Evolutionary conservation across 345 rosid genomes (phyloP), one percentile per base, ranked within the genome.

Genomic region (Camelina hispida): DNA sequence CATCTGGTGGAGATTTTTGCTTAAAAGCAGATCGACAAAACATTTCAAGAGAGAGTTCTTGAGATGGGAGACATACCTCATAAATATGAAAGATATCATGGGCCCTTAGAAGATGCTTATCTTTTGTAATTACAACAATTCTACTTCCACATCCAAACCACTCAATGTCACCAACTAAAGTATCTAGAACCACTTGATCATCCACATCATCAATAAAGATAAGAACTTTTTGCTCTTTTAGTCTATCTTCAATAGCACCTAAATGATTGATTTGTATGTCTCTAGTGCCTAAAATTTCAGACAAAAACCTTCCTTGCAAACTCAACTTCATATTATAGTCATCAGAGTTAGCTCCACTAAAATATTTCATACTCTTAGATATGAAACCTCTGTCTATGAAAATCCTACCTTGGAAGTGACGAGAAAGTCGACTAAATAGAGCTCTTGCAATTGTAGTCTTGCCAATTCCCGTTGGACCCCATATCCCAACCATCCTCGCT

Each of bases 201-300:
- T 82, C 84, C n/a, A 89, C 84, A 74, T 91, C 91, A 58, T 91
- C 93, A 0, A 89, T 69, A 51, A 89, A 81, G 14, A 87, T 42
- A 2, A 87, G 72, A 63, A 85, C 86, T 20, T 20, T 20, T 20
- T 20, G 22, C 22, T 20, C 22, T 20, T 20, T 20, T 20, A 20
- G 22, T 20, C 22, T 20, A 20, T 20, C 22, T 20, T 20, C 22
- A 20, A 20, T 20, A 20, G 22, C 22, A 20, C 22, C 22, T 20
- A 20, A 20, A 20, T 20, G 22, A 20, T 20, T 1, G 1, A 20
- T 20, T 20, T 20, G 1, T 20, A 20, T 20, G 22, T 20, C 1
- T 20, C 22, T 20, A 20, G 22, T 72, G 32, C 40, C n/a, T 22
- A 81, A 13, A 17, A 67, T 0, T 9, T 59, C 7, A 6, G 5